A percentile compares a stretch with the other conserved stretches of the same genome.
Conservation (phyloP, 2,329 filamentous ascomycete genomes). For the Aspergillus floridensis region DNA sequence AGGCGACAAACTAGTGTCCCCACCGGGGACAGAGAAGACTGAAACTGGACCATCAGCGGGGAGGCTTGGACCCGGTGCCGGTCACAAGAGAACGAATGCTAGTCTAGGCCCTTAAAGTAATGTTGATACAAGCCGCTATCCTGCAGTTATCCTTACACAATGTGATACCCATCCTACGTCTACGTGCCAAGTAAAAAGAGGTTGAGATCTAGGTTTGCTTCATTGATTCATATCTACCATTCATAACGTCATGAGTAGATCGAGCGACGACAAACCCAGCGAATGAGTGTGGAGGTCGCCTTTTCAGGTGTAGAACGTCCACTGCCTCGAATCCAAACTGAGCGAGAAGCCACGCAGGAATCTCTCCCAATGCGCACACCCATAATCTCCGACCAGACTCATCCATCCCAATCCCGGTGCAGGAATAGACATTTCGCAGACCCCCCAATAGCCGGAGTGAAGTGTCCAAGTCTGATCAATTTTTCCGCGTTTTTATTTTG, state of each 20-base stretch:
- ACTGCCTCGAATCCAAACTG: neutral
- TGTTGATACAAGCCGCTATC: slow-evolving; percentile 4
- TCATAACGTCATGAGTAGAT: slow-evolving; percentile 33
- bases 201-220: slow-evolving; percentile 20
- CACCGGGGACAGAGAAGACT: slow-evolving; percentile 20
- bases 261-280: slow-evolving; percentile 6
- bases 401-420: neutral
- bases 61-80: slow-evolving; percentile 23
- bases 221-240: slow-evolving; percentile 32
- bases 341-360: neutral
- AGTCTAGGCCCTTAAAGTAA: neutral
- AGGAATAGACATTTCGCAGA: slow-evolving; percentile 3
- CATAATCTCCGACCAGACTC: slow-evolving; percentile 12
- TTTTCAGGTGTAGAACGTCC: slow-evolving; percentile 13
- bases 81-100: slow-evolving; percentile 26
- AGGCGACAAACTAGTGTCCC: slow-evolving; percentile 44
- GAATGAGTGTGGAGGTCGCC: slow-evolving; percentile 1
- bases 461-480: neutral
- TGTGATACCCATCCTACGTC: slow-evolving; percentile 9
- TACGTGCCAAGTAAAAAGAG: neutral
- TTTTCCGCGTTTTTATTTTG: neutral
- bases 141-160: slow-evolving; percentile 23
- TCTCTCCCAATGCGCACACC: slow-evolving; percentile 14
- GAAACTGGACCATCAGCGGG: slow-evolving; percentile 4
- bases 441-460: slow-evolving; percentile 6